Evolutionary conservation across 2,329 filamentous ascomycete species (phyloP).

Genomic region (Colletotrichum sp.): DNA sequence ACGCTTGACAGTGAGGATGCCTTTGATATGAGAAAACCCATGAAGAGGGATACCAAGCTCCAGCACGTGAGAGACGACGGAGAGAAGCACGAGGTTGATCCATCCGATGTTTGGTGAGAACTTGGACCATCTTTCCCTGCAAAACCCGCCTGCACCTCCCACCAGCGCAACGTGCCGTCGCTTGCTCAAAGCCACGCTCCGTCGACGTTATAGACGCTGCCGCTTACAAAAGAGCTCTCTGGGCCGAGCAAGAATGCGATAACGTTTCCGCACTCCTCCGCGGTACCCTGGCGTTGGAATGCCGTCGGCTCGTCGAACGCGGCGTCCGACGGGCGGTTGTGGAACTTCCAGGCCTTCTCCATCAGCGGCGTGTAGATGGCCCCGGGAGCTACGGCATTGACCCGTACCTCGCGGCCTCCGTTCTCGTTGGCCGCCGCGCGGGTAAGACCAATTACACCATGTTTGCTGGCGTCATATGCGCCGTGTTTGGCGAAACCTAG

Average conservation of each 20-base stretch:
- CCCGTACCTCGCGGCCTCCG: slow-evolving; percentile 45
- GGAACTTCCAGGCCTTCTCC: slow-evolving; percentile 43
- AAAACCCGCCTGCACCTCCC: background rate
- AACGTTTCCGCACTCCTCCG: slow-evolving; percentile 50
- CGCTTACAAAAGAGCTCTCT: slow-evolving; percentile 50
- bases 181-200: slow-evolving; percentile 42
- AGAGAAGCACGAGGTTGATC: slow-evolving; percentile 76
- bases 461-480: slow-evolving; percentile 44
- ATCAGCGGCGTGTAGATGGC: slow-evolving; percentile 53
- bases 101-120: slow-evolving; percentile 81
- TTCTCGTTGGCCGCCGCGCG: slow-evolving; percentile 40
- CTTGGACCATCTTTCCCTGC: background rate
- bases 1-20: slow-evolving; percentile 78
- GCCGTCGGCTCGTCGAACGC: slow-evolving; percentile 46
- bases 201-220: slow-evolving; percentile 50
- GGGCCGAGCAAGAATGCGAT: slow-evolving; percentile 53
- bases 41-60: slow-evolving; percentile 77
- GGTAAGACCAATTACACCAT: slow-evolving; percentile 40
- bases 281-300: slow-evolving; percentile 46
- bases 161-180: background rate
- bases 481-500: slow-evolving; percentile 34
- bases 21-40: slow-evolving; percentile 94
- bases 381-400: slow-evolving; percentile 52
- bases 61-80: slow-evolving; percentile 83
- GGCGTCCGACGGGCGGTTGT: slow-evolving; percentile 34